Conservation (phyloP, 176 grass and related monocot genomes). For the Oryza punctata region DNA sequence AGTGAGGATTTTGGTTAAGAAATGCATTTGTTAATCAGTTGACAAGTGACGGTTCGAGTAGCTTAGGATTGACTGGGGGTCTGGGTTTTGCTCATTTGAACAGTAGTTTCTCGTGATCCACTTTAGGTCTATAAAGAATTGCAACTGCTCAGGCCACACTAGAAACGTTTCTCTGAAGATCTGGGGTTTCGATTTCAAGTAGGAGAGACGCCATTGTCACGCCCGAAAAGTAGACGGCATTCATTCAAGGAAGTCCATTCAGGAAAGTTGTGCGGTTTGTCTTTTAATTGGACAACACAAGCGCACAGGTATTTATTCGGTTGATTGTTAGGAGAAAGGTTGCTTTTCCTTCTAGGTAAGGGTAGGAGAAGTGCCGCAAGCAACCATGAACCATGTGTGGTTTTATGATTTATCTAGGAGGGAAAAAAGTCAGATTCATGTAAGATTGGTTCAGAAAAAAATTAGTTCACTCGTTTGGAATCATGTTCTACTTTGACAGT, state of each 20-base stretch:
- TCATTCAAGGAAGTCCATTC: constrained; percentile 31
- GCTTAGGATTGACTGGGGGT: neutral
- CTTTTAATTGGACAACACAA: constrained; percentile 31
- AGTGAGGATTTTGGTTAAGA: neutral
- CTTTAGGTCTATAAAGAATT: constrained; percentile 5
- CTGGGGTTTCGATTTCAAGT: constrained; percentile 10
- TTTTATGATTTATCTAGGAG: neutral
- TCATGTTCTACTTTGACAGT: neutral
- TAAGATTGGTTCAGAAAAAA: neutral
- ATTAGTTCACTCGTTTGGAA: neutral
- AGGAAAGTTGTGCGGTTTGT: constrained; percentile 32
- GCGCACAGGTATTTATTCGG: neutral
- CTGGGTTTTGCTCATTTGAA: neutral
- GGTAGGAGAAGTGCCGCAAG: constrained; percentile 19
- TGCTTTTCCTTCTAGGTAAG: constrained; percentile 54
- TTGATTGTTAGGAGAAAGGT: constrained; percentile 55
- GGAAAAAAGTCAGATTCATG: neutral
- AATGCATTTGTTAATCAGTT: neutral
- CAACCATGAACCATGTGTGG: constrained; percentile 4
- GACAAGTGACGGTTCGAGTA: neutral
- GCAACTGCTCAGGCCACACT: constrained; percentile 8
- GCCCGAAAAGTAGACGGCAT: constrained; percentile 36
- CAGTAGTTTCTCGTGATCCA: neutral
- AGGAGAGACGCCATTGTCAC: constrained; percentile 46
- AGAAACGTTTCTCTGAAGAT: constrained; percentile 18